Base-by-base conservation (phyloP, 805 yeast species). In the Naumovozyma castellii region DNA sequence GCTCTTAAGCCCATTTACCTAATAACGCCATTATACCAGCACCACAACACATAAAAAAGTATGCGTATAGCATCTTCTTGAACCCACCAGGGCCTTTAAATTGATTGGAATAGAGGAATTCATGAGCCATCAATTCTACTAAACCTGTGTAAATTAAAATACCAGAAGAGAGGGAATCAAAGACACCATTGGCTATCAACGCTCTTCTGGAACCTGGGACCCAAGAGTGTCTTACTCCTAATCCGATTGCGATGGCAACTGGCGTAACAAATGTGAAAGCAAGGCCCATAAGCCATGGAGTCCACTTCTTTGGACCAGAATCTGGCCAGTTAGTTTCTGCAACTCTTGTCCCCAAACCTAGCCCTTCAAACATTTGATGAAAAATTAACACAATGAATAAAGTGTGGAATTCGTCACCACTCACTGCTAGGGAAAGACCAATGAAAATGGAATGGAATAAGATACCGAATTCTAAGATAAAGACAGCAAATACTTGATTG, bases 331-430 rank as follows among this genome's bases (percentile, higher is more conserved):
- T 64, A 15, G 77, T 73, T 29, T 69, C 68, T 1, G 83, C 75
- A 36, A 79, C 60, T 56, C 92, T 71, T 9, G 88, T 69, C 25
- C 90, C 88, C 46, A 81, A 68, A 49, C 90, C 90, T 39, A 82
- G 68, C 46, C 90, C 90, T 65, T 82, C 90, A 53, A 82, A 83
- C 53, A 77, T 68, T 60, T 82, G 90, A 60, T 82, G 90, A 69
- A 81, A 82, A 4, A 78, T 75, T 32, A 75, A 46, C 6, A 81
- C 90, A 37, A 77, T 66, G 53, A 78, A 81, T 35, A 82, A 65
- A 4, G 83, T 70, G 34, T 62, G 66, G 56, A 79, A 81, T 52
- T 80, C 83, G 9, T 74, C 78, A 34, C 79, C 82, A 9, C 78
- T 57, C 16, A 76, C 73, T 5, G 84, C 84, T 44, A 81, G 63